phyloP scores from a whole-genome alignment of 2,329 filamentous ascomycete species.

The Fusarium bactridioides region DNA sequence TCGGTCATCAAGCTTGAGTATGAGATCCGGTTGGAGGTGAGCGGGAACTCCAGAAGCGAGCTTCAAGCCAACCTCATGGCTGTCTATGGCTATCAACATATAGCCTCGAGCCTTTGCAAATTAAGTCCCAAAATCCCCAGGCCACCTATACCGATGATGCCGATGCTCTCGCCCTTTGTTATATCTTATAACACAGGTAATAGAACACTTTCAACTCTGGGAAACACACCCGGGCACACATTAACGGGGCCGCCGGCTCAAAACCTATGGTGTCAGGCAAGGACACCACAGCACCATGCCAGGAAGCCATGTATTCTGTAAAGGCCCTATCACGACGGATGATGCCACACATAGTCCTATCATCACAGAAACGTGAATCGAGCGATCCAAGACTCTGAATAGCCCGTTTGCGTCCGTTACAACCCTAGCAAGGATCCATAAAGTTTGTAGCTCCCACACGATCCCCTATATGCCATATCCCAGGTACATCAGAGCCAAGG shows the following conservation, averaged over 20 bases:
- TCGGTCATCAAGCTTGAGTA: conserved; percentile 3
- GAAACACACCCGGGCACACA: conserved; percentile 21
- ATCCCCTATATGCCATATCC: conserved; percentile 20
- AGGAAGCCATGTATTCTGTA: conserved; percentile 29
- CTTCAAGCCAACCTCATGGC: conserved; percentile 14
- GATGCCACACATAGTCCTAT: conserved; percentile 29
- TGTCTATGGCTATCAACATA: conserved; percentile 41
- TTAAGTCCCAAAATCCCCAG: conserved; percentile 40
- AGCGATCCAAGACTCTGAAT: conserved; percentile 3
- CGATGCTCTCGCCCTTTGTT: conserved; percentile 4
- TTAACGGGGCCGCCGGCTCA: conserved; percentile 30
- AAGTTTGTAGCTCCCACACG: conserved; percentile 31
- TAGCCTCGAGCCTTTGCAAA: conserved; percentile 42
- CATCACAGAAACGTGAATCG: conserved; percentile 29
- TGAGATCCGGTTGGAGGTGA: conserved; percentile 26
- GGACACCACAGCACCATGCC: conserved; percentile 16
- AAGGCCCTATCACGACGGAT: conserved; percentile 18
- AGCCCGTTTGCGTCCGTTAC: conserved; percentile 27
- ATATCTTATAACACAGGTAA: neutral
- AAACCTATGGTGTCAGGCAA: conserved; percentile 22
- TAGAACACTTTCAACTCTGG: neutral
- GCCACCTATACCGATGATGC: conserved; percentile 37
- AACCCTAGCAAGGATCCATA: conserved; percentile 25
- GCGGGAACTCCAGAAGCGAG: conserved; percentile 29
- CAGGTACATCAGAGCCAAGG: conserved; percentile 16